Conservation (phyloP, 805 yeast genomes). For the Isabelozyma pseudorhagii region DNA sequence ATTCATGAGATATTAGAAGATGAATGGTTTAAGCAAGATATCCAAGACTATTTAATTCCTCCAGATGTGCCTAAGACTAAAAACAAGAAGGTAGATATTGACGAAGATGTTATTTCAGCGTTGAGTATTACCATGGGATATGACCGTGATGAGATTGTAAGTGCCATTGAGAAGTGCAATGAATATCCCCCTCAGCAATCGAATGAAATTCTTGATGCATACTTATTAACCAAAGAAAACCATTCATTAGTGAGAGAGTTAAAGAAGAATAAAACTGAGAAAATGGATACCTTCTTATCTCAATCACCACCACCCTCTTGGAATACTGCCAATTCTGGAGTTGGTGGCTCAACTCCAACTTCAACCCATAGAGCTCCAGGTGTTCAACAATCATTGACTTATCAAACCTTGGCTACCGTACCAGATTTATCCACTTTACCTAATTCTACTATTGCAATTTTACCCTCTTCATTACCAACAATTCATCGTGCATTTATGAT, state of each 20-base stretch:
- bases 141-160: slow-evolving; percentile 76
- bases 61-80: slow-evolving; percentile 40
- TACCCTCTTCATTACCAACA: slow-evolving; percentile 92
- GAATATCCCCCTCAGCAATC: slow-evolving; percentile 25
- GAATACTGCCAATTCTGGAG: slow-evolving; percentile 13
- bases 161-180: slow-evolving; percentile 58
- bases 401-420: slow-evolving; percentile 45
- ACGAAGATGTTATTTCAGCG: slow-evolving; percentile 72
- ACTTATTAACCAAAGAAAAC: slow-evolving; percentile 78
- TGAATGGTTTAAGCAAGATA: slow-evolving; percentile 83
- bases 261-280: slow-evolving; percentile 49
- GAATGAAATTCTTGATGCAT: slow-evolving; percentile 84
- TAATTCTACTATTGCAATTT: slow-evolving; percentile 81
- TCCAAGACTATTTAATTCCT: slow-evolving; percentile 77
- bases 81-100: slow-evolving; percentile 48
- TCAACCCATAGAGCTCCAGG: slow-evolving; percentile 36
- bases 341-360: slow-evolving; percentile 17
- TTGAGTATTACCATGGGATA: slow-evolving; percentile 85
- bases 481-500: slow-evolving; percentile 93
- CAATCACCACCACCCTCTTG: slow-evolving; percentile 59
- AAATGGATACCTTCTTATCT: slow-evolving; percentile 56
- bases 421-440: slow-evolving; percentile 53
- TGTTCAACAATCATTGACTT: slow-evolving; percentile 43
- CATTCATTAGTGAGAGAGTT: slow-evolving; percentile 65
- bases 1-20: slow-evolving; percentile 90